These are phyloP conservation scores for Juncus inflexus DNA, from an alignment of 176 grass and related monocot genomes.

Conservation along the genomic window DNA sequence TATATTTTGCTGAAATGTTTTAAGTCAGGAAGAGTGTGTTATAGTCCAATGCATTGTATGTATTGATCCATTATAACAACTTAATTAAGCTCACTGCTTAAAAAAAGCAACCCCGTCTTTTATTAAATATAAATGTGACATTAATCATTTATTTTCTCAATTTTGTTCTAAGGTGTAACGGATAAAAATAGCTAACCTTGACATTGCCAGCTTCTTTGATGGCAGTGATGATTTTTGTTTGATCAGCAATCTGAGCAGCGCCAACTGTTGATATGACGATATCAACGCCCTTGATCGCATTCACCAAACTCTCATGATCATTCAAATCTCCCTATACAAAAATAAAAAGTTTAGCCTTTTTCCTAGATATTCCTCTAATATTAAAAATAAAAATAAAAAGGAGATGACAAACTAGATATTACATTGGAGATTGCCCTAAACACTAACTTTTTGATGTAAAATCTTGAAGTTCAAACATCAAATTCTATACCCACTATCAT, in stretches of 20 bases:
- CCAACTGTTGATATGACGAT: slow-evolving; percentile 56
- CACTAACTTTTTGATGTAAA: no score
- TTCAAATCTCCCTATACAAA: slow-evolving; percentile 40
- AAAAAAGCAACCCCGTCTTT: no score
- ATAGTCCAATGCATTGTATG: no score
- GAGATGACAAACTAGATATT: not conserved
- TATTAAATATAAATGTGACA: no score
- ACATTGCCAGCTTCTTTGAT: slow-evolving; percentile 58
- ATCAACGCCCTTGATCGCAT: slow-evolving; percentile 37
- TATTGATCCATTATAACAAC: no score
- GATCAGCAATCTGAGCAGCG: slow-evolving; percentile 32
- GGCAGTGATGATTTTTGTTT: slow-evolving; percentile 45
- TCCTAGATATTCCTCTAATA: no score
- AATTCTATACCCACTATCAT: no score
- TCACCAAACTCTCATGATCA: slow-evolving; percentile 46
- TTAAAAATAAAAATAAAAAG: not conserved
- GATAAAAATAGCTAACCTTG: slow-evolving; percentile 25
- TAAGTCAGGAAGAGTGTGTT: not conserved
- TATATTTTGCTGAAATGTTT: not conserved
- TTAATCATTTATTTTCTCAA: no score
- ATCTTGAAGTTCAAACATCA: no score
- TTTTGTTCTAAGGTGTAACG: not conserved
- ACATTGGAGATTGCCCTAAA: no score
- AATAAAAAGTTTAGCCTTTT: no score
- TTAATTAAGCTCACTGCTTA: no score